Evolutionary conservation across 768 basidiomycete genomes (phyloP), one percentile per base, ranked within the genome.

Genomic region (Russula olivacea): DNA sequence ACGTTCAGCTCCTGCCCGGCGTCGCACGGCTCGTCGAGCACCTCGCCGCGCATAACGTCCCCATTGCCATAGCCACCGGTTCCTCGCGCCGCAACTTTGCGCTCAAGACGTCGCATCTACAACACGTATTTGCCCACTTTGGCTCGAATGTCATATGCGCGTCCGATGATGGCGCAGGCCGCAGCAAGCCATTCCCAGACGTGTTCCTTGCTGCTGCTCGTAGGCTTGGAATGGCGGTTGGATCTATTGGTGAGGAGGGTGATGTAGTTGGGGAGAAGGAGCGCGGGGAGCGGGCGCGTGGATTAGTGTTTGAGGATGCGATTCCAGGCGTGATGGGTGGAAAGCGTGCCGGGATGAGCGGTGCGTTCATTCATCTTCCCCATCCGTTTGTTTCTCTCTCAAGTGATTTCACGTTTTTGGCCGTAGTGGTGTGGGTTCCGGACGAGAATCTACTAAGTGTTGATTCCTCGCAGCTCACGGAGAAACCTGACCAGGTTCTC

Each of bases 261-360:
- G 74, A 77, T 23, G 72, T 69, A 61, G 23, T 72, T 11, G 59
- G 71, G 62, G 72, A 76, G 21, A 72, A 68, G 45, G 75, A 84
- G 68, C 68, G 68, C 40, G 71, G 66, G 38, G 85, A 85, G 71
- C 77, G 89, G 45, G 72, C 72, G 36, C 83, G 77, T 62, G 90
- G 90, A 0, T 75, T 95, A 0, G 85, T 95, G 2, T 89, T 95
- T 62, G 92, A 95, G 73, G 92, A 95, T 71, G 84, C 84, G 4
- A 73, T 90, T 47, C 82, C 82, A 0, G 92, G 92, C 0, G 77
- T 94, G 66, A 83, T 87, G 66, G 90, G 91, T 8, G 92, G 86
- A 4, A 89, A 88, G 70, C 79, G 88, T 61, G 91, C 91, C 3
- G 91, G 89, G 12, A 93, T 94, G 92, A 81, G 85, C 61, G 91